Evolutionary conservation across 2,329 filamentous ascomycete genomes (phyloP).

Genomic region (Thielaviopsis punctulata): DNA sequence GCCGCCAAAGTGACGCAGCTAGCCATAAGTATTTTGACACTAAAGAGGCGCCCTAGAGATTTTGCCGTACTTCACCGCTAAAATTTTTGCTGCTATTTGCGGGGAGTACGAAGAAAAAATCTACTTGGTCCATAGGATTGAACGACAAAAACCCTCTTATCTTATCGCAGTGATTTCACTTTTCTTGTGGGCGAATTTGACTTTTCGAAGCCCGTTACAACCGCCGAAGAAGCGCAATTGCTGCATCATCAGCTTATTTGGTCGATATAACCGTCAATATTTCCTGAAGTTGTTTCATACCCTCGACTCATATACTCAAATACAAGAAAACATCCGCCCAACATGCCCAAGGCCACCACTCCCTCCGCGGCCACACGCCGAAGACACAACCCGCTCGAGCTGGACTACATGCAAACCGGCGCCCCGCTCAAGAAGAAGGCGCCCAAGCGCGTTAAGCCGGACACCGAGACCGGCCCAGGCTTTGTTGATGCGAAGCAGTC

Average conservation of each 20-base stretch:
- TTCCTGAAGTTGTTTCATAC: background rate
- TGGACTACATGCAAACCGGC: conserved; percentile 60
- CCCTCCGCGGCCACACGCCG: conserved; percentile 40
- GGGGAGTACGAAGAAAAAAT: conserved; percentile 3
- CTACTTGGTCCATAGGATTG: background rate
- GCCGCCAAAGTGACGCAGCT: background rate
- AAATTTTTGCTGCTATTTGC: conserved; percentile 10
- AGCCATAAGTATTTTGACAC: conserved; percentile 7
- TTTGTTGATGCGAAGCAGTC: conserved; percentile 84
- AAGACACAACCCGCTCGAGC: conserved; percentile 79
- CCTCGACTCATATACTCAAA: background rate
- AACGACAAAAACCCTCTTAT: conserved; percentile 8
- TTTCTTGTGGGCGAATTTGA: conserved; percentile 11
- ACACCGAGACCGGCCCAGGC: conserved; percentile 38
- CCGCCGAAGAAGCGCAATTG: background rate
- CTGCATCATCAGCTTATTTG: background rate
- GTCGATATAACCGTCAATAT: background rate
- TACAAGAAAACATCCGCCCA: conserved; percentile 12
- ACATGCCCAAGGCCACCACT: conserved; percentile 65
- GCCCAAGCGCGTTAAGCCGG: conserved; percentile 42
- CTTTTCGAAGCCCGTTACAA: background rate
- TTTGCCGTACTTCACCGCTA: conserved; percentile 11
- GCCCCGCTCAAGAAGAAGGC: conserved; percentile 51
- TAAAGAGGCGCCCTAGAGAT: background rate
- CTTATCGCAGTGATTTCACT: conserved; percentile 11